Conservation (phyloP, 2,329 filamentous ascomycete species). For the Intubia oerlemansii region DNA sequence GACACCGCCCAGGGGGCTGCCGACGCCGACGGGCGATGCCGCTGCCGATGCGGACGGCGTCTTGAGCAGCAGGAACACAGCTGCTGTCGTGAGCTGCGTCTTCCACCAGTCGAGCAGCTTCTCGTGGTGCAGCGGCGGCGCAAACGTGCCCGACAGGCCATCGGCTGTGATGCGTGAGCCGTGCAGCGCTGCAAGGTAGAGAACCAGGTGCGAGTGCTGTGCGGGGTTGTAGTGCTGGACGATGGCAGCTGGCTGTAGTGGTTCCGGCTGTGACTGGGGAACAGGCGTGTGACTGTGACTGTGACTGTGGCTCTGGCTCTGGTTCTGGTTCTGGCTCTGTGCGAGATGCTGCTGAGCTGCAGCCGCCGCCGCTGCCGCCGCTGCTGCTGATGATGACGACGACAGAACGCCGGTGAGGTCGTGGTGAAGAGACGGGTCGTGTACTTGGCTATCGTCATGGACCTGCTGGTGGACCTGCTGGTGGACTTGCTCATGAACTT, state of each 20-base stretch:
- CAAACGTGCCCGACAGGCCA: slow-evolving; percentile 33
- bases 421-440: too few relatives aligned
- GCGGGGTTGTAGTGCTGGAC: slow-evolving; percentile 18
- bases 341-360: too few relatives aligned
- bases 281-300: too few relatives aligned
- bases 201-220: slow-evolving; percentile 28
- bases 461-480: too few relatives aligned
- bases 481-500: too few relatives aligned
- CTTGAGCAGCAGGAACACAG: slow-evolving; percentile 28
- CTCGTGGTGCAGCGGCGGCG: slow-evolving; percentile 33
- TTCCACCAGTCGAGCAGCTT: slow-evolving; percentile 38
- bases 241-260: neutral
- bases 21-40: slow-evolving; percentile 5
- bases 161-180: slow-evolving; percentile 36
- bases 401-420: too few relatives aligned
- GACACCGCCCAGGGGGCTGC: slow-evolving; percentile 7
- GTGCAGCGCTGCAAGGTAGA: slow-evolving; percentile 35
- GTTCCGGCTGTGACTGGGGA: too few relatives aligned
- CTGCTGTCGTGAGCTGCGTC: slow-evolving; percentile 25
- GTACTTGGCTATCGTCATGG: too few relatives aligned
- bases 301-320: too few relatives aligned
- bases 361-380: too few relatives aligned
- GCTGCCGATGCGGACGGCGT: neutral
- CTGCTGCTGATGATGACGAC: too few relatives aligned
- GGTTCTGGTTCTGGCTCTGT: too few relatives aligned